Evolutionary conservation across 345 rosid species (phyloP), one percentile per base, ranked within the genome.

Genomic region (thale cress (Arabidopsis thaliana)): DNA sequence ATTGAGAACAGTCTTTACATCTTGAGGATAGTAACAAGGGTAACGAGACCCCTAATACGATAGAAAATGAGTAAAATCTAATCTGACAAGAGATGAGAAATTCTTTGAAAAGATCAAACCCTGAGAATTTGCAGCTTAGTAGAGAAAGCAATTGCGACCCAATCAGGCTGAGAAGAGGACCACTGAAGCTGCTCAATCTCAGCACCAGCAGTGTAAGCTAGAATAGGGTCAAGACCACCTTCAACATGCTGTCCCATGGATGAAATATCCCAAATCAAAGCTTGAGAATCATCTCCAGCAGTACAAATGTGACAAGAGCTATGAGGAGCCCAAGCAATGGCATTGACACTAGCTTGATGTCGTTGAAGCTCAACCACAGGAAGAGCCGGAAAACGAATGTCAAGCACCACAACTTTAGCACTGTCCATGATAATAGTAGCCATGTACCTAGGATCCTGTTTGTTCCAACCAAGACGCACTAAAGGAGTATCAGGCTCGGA

Each of bases 291-390:
- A 30, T 94, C 98, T 50, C 98, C 98, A 0, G 98, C 98, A 0
- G 98, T 94, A 74, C 98, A 94, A 12, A 91, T 94, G 59, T 94
- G 97, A 41, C 97, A 94, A 16, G 97, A 91, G 77, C 97, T 91
- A 50, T 91, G 98, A 0, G 98, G 98, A n/a, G 98, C 97, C 98
- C 98, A 94, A 9, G 97, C 97, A 2, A 91, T 86, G 1, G 98
- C 97, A 68, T 94, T 94, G 8, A 91, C 97, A 30, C 96, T 86
- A 1, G 95, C 87, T 32, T 88, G 96, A 75, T 94, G 98, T 68
- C 98, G 72, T 82, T 94, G 97, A 82, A 94, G 80, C 82, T 94
- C 98, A 25, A 90, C 98, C 0, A 94, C 97, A 0, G 98, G 98
- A 7, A 88, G 85, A 2, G 98, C 93, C 0, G 98, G 98, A 66